Base-by-base conservation (phyloP, 106 monocot genomes). In the Dendrobium huoshanense region DNA sequence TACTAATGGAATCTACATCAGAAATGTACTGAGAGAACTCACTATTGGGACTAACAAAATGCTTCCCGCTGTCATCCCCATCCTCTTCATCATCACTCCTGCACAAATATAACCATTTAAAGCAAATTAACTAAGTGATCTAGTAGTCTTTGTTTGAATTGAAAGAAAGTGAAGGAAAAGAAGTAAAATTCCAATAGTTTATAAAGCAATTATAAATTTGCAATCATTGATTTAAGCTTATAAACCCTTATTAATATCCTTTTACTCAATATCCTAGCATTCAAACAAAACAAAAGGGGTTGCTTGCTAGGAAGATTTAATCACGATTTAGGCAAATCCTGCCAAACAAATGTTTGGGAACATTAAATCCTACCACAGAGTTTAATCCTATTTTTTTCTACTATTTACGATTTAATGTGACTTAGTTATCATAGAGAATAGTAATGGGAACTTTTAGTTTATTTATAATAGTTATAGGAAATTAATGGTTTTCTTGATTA, bases 1-100 rank as follows among this genome's bases (percentile, higher is more conserved):
- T 67, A 80, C 91, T 90, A 68, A 68, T 81, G 22, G 87, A 82
- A 77, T 97, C 97, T 74, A 91, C 68, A 80, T 98, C 97, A 64
- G 91, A 91, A 55, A 51, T 55, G 82, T 92, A 90, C 44, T 87
- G 92, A 24, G 84, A 88, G 54, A 85, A 86, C 67, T 83, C 80
- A 80, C 89, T 92, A 16, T 58, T 81, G 2, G 88, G 87, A 73
- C 84, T 88, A 17, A 83, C 83, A 55, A 85, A 84, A 77, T 79
- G 78, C 88, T 77, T 91, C 74, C 79, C 82, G 19, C 47, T 72
- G 40, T 88, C 88, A 18, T 92, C 85, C 19, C 56, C 84, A 67
- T 86, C 89, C 19, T 86, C 92, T 24, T 90, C 90, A 33, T 89
- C 96, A 55, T 75, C 58, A 68, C 82, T 85, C 84, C 93, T 93